phyloP scores from a whole-genome alignment of 1,139 yeast genomes.

The Kluyveromyces marxianus region DNA sequence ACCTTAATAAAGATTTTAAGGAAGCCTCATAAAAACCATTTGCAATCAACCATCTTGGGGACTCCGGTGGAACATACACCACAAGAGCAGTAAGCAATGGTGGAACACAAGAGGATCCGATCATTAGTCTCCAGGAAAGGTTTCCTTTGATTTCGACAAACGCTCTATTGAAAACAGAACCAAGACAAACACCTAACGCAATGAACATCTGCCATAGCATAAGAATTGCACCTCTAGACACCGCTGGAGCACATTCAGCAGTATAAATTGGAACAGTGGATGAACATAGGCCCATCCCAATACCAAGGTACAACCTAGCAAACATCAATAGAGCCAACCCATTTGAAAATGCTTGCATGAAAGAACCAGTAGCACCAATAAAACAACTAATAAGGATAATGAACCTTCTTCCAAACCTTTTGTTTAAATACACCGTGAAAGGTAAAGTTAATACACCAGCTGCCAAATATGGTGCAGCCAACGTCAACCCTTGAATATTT shows the following conservation, averaged over 20 bases:
- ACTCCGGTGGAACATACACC: slow-evolving; percentile 33
- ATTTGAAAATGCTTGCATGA: slow-evolving; percentile 44
- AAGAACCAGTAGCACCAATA: slow-evolving; percentile 41
- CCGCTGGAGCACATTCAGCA: slow-evolving; percentile 45
- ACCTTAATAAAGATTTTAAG: slow-evolving; percentile 30
- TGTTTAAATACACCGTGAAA: slow-evolving; percentile 38
- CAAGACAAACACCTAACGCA: slow-evolving; percentile 34
- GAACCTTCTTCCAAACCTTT: slow-evolving; percentile 40
- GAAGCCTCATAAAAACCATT: slow-evolving; percentile 33
- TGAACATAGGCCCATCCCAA: slow-evolving; percentile 34
- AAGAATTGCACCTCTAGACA: slow-evolving; percentile 37
- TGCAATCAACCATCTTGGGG: slow-evolving; percentile 43
- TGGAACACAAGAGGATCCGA: slow-evolving; percentile 32
- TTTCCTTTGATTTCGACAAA: slow-evolving; percentile 28
- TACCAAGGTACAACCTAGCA: slow-evolving; percentile 36
- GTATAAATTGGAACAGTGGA: slow-evolving; percentile 41
- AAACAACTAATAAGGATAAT: slow-evolving; percentile 41
- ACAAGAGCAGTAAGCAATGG: slow-evolving; percentile 23
- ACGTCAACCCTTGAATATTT: slow-evolving; percentile 42
- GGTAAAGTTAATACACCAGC: slow-evolving; percentile 44
- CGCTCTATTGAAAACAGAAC: slow-evolving; percentile 34
- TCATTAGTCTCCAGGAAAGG: slow-evolving; percentile 33
- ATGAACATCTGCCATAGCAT: slow-evolving; percentile 37
- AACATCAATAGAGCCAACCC: slow-evolving; percentile 42
- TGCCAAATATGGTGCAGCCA: slow-evolving; percentile 47